These are phyloP conservation scores for Letharia lupina DNA, from an alignment of 495 filamentous ascomycete genomes.

Conservation along the genomic window DNA sequence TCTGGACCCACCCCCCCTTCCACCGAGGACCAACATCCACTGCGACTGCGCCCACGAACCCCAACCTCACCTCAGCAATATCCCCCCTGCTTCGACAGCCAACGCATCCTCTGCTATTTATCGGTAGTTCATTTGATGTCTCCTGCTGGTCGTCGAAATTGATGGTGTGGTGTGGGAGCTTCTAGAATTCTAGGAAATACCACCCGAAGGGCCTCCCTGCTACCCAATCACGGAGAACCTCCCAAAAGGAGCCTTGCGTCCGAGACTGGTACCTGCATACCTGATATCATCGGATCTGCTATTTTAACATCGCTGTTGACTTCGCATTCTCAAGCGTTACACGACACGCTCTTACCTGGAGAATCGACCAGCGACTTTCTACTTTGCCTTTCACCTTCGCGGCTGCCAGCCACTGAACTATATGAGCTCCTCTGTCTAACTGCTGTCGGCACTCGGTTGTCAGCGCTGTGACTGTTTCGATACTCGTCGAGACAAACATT, in stretches of 20 bases:
- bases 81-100: constrained; percentile 4
- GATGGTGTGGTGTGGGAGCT: background rate
- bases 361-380: background rate
- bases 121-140: background rate
- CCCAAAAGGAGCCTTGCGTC: constrained; percentile 11
- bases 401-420: background rate
- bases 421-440: background rate
- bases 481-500: background rate
- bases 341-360: background rate
- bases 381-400: background rate
- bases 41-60: constrained; percentile 13
- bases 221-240: constrained; percentile 13
- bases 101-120: constrained; percentile 6
- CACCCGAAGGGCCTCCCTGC: background rate
- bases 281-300: constrained; percentile 6
- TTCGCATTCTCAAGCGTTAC: background rate
- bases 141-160: background rate
- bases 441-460: background rate
- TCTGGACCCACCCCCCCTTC: background rate
- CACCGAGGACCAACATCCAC: constrained; percentile 12
- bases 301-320: background rate
- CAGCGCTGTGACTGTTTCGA: background rate
- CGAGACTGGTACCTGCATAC: constrained; percentile 11
- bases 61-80: constrained; percentile 2
- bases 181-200: background rate